phyloP scores from a whole-genome alignment of 257 asterid genomes.

The Vinca minor region DNA sequence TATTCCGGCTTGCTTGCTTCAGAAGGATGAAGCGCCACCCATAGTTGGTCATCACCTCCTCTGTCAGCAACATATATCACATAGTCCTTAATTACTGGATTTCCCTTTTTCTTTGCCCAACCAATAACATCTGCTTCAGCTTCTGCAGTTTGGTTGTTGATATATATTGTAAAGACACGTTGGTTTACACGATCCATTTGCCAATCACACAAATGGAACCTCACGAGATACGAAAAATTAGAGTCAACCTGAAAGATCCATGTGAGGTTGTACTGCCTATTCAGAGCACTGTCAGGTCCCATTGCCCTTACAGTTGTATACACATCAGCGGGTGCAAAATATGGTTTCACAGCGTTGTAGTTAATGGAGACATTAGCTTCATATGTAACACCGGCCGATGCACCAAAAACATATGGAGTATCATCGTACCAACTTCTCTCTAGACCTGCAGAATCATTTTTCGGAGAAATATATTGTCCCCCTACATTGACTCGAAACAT shows the following conservation, averaged over 20 bases:
- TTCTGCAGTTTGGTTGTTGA: conserved; percentile 40
- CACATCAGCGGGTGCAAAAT: conserved; percentile 45
- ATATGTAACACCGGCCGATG: conserved; percentile 30
- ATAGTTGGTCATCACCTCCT: no score
- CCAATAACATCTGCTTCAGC: conserved; percentile 35
- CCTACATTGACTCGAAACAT: conserved; percentile 75
- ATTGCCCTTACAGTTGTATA: conserved; percentile 40
- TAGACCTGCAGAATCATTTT: conserved; percentile 49
- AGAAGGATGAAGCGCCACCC: conserved; percentile 68
- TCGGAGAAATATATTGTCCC: conserved; percentile 73
- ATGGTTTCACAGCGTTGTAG: conserved; percentile 23
- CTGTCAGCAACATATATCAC: conserved; percentile 46
- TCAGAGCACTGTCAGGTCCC: conserved; percentile 36
- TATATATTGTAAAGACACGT: conserved; percentile 34
- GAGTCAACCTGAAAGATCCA: conserved; percentile 47
- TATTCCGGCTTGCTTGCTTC: no score
- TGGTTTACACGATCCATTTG: conserved; percentile 25
- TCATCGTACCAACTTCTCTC: conserved; percentile 41
- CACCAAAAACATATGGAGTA: conserved; percentile 33
- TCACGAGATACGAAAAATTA: conserved; percentile 43
- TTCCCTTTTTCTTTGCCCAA: conserved; percentile 40
- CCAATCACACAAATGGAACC: conserved; percentile 56
- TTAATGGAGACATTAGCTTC: conserved; percentile 22
- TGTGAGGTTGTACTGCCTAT: conserved; percentile 35
- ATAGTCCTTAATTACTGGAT: conserved; percentile 51